phyloP scores from a whole-genome alignment of 371 early-diverging fungal species.

The Thermomucor indicae-seudaticae region DNA sequence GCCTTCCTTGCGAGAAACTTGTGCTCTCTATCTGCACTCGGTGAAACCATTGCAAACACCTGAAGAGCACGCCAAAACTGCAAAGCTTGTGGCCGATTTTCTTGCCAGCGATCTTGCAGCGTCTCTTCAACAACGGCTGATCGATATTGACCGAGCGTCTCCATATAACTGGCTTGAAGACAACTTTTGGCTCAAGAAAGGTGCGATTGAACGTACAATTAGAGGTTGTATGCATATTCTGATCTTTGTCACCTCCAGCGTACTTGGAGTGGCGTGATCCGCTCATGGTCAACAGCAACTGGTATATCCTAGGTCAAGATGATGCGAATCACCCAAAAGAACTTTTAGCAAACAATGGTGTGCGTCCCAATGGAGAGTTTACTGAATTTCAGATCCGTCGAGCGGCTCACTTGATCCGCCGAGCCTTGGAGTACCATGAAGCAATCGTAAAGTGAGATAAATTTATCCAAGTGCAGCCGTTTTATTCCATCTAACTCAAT shows the following conservation, averaged over 20 bases:
- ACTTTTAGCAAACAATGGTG: conserved; percentile 35
- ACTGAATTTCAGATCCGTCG: conserved; percentile 79
- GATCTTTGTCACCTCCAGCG: conserved; percentile 49
- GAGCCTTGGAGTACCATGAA: conserved; percentile 71
- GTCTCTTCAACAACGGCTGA: conserved; percentile 52
- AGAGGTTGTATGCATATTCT: neutral
- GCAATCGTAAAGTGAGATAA: conserved; percentile 51
- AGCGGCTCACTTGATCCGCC: conserved; percentile 77
- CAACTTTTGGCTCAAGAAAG: conserved; percentile 79
- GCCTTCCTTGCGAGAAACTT: conserved; percentile 72
- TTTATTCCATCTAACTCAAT: neutral
- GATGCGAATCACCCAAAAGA: conserved; percentile 65
- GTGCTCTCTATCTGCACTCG: conserved; percentile 65
- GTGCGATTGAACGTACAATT: conserved; percentile 3
- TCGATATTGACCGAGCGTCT: conserved; percentile 57
- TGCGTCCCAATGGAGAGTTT: conserved; percentile 40
- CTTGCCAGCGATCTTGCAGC: conserved; percentile 19
- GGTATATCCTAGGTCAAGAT: conserved; percentile 71
- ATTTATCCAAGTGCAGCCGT: neutral
- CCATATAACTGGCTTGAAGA: conserved; percentile 86
- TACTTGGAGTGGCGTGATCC: conserved; percentile 91
- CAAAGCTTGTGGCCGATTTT: conserved; percentile 30
- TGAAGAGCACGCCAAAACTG: conserved; percentile 25
- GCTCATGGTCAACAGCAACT: conserved; percentile 85
- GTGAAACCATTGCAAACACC: conserved; percentile 58